Evolutionary conservation across 2,329 filamentous ascomycete genomes (phyloP).

Genomic region (Xylaria arbuscula): DNA sequence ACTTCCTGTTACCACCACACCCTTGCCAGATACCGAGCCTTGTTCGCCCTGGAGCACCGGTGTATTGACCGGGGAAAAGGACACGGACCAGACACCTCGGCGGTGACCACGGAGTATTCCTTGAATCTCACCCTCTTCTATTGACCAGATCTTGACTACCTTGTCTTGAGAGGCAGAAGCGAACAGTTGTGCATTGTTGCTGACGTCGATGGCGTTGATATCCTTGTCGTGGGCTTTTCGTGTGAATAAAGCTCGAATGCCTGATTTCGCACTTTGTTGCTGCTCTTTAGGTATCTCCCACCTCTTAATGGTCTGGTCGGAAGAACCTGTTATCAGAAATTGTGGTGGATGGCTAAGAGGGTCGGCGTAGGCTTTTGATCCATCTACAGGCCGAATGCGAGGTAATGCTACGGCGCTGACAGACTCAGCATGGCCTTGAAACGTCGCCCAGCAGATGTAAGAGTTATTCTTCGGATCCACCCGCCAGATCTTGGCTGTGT

Average conservation of each 20-base stretch:
- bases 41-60: slow-evolving; percentile 79
- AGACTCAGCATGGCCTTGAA: slow-evolving; percentile 94
- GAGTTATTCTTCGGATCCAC: slow-evolving; percentile 80
- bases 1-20: slow-evolving; percentile 87
- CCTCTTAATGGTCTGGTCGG: slow-evolving; percentile 94
- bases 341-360: slow-evolving; percentile 83
- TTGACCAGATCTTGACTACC: slow-evolving; percentile 96
- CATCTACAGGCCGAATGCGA: slow-evolving; percentile 72
- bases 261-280: slow-evolving; percentile 61
- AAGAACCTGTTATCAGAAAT: slow-evolving; percentile 90
- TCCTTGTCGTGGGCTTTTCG: slow-evolving; percentile 98
- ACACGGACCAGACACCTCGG: slow-evolving; percentile 94
- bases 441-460: slow-evolving; percentile 82
- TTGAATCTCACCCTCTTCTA: slow-evolving; percentile 87
- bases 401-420: slow-evolving; percentile 90
- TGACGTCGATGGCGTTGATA: slow-evolving; percentile 92
- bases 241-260: slow-evolving; percentile 79
- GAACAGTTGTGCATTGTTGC: slow-evolving; percentile 80
- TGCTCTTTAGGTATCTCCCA: slow-evolving; percentile 79
- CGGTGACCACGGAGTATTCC: slow-evolving; percentile 93
- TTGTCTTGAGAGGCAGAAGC: slow-evolving; percentile 97
- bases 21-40: slow-evolving; percentile 78
- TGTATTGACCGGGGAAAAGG: slow-evolving; percentile 83
- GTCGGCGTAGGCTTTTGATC: slow-evolving; percentile 75
- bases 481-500: slow-evolving; percentile 90